Evolutionary conservation across 2,329 filamentous ascomycete genomes (phyloP).

Genomic region (Tolypocladium album): DNA sequence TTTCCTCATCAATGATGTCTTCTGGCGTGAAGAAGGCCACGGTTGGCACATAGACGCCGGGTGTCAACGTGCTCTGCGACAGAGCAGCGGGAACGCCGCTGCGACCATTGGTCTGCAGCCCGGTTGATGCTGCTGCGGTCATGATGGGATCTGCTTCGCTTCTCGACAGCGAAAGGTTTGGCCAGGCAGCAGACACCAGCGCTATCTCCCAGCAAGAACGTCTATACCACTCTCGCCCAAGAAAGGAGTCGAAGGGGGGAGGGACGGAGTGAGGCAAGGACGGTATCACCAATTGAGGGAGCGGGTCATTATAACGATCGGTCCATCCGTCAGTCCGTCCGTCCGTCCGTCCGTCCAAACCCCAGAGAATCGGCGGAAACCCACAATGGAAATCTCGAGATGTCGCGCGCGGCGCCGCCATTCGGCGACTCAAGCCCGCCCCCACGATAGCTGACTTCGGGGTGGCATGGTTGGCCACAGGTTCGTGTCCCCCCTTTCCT

Average conservation of each 20-base stretch:
- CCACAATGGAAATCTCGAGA: not conserved
- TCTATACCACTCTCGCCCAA: not conserved
- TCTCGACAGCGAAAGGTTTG: not conserved
- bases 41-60: conserved; percentile 50
- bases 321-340: conserved; percentile 1
- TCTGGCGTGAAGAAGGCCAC: conserved; percentile 49
- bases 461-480: not conserved
- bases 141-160: not conserved
- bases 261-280: not conserved
- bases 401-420: not conserved
- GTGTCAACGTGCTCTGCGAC: conserved; percentile 1
- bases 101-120: not conserved
- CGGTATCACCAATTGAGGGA: not conserved
- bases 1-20: conserved; percentile 43
- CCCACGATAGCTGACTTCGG: conserved; percentile 1
- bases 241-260: not conserved
- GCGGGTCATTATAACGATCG: conserved; percentile 1
- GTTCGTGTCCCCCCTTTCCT: not conserved
- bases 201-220: not conserved
- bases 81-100: not conserved
- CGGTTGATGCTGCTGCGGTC: conserved; percentile 5
- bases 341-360: conserved; percentile 1
- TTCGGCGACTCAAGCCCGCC: not conserved
- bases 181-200: not conserved
- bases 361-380: not conserved